These are phyloP conservation scores for Sutorius eximius DNA, from an alignment of 1,284 basidiomycete genomes.

Conservation along the genomic window DNA sequence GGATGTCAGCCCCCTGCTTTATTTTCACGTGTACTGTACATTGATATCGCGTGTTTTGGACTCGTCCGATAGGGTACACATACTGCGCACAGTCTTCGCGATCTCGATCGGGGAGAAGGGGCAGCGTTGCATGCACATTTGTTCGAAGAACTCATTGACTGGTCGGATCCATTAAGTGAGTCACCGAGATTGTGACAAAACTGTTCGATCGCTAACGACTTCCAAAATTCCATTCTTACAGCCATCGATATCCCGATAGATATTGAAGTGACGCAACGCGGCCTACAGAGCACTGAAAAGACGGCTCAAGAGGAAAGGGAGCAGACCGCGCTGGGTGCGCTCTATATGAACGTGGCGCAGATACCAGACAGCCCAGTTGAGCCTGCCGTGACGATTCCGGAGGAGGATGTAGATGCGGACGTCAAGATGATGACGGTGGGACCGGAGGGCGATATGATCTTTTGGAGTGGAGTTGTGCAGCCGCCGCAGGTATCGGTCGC, in stretches of 20 bases:
- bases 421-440: conserved; percentile 67
- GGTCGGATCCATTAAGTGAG: conserved; percentile 74
- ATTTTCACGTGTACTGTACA: conserved; percentile 50
- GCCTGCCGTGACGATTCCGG: conserved; percentile 55
- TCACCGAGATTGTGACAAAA: conserved; percentile 14
- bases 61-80: conserved; percentile 60
- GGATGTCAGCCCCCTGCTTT: conserved; percentile 64
- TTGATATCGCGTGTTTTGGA: conserved; percentile 47
- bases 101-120: conserved; percentile 81
- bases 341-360: conserved; percentile 66
- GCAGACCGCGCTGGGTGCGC: conserved; percentile 68
- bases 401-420: conserved; percentile 66
- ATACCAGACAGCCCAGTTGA: conserved; percentile 78
- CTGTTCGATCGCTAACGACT: conserved; percentile 20
- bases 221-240: conserved; percentile 31
- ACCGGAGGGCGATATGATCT: conserved; percentile 61
- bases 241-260: conserved; percentile 63
- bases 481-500: conserved; percentile 52
- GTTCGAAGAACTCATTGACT: conserved; percentile 82
- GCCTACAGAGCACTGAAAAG: conserved; percentile 66
- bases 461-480: conserved; percentile 51
- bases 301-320: conserved; percentile 70
- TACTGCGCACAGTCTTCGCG: conserved; percentile 67
- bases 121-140: conserved; percentile 75
- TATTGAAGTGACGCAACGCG: conserved; percentile 53